Conservation (phyloP, 2,329 filamentous ascomycete genomes). For the Magnaporthiopsis poae region DNA sequence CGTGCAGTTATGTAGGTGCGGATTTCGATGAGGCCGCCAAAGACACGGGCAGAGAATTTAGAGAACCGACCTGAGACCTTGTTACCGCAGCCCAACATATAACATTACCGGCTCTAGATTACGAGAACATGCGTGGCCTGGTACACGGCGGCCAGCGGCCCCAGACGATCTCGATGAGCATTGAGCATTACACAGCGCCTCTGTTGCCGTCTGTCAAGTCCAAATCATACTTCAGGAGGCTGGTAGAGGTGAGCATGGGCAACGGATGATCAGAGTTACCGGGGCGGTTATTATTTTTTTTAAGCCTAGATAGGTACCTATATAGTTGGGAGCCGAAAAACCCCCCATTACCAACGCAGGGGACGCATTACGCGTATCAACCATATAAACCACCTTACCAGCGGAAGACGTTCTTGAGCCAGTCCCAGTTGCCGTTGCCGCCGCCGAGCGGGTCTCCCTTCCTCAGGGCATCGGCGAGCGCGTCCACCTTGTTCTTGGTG, state of each 20-base stretch:
- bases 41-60: constrained; percentile 25
- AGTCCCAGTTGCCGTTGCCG: background rate
- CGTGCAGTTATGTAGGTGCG: background rate
- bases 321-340: too few species aligned
- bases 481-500: background rate
- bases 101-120: too few species aligned
- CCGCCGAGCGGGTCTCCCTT: background rate
- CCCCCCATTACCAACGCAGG: too few species aligned
- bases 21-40: constrained; percentile 17
- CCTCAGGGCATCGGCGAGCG: background rate
- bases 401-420: background rate
- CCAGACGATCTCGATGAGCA: background rate
- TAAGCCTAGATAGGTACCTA: too few species aligned
- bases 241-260: too few species aligned
- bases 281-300: too few species aligned
- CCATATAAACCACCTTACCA: background rate
- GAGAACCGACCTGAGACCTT: constrained; percentile 16
- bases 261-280: too few species aligned
- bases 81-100: background rate
- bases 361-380: too few species aligned
- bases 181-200: too few species aligned
- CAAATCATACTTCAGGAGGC: too few species aligned
- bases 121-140: too few species aligned
- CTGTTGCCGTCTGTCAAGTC: too few species aligned
- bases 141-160: background rate